Evolutionary conservation across 768 basidiomycete genomes (phyloP), one percentile per base, ranked within the genome.

Genomic region (Sporobolomyces pararoseus): DNA sequence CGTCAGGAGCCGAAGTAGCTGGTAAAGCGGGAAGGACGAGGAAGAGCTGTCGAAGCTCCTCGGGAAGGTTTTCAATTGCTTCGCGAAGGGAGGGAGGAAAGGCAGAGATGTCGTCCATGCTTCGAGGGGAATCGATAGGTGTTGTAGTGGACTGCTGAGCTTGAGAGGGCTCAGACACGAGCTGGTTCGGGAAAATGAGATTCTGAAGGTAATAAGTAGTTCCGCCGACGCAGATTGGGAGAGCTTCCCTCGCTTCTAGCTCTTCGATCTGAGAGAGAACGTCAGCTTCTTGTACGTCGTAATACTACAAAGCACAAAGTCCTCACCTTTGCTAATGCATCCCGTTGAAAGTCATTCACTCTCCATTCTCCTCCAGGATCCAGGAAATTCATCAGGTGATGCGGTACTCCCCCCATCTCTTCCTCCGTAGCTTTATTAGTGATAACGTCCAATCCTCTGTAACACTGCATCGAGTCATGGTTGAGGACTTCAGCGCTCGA

Each of bases 201-300:
- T 99, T 91, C 76, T 99, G 95, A 31, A 95, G 89, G 88, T 94
- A 99, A 78, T 99, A 99, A 5, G 91, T 86, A 3, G 96, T 98
- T 7, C 96, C 96, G 4, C 96, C 96, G 53, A 95, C 93, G 10
- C 95, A 82, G 65, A 99, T 89, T 0, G 96, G 95, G 9, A 97
- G 79, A 66, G 88, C 81, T 4, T 83, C 79, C 67, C 83, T 81
- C 46, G 74, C 71, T 75, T 91, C 86, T 13, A 88, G 87, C 65
- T 89, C 86, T 58, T 87, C 83, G 51, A 94, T 90, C 91, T 92
- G 21, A 7, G 4, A 29, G 17, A 19, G 25, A 23, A 2, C 2
- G 51, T 9, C 7, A 9, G 19, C 7, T 47, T 7, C 39, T 42
- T 10, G 9, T 10, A 13, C 13, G 25, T 32, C 53, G 53, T 16